These are phyloP conservation scores for Umbelopsis vinacea DNA, from an alignment of 192 early-diverging fungal genomes.

Conservation along the genomic window DNA sequence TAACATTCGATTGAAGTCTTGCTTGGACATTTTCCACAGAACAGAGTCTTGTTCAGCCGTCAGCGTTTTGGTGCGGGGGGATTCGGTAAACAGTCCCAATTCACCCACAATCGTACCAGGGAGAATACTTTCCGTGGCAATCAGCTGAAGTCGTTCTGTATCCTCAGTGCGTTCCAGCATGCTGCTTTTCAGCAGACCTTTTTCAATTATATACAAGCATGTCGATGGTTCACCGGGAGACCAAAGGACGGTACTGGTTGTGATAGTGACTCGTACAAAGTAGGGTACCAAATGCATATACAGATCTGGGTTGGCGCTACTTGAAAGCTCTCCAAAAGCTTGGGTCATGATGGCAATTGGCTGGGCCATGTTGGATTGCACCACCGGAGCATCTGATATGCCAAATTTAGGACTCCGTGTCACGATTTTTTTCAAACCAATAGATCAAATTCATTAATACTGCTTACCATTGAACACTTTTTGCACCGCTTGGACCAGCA, in stretches of 20 bases:
- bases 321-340: conserved; percentile 67
- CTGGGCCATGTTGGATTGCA: conserved; percentile 47
- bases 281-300: conserved; percentile 61
- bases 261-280: conserved; percentile 66
- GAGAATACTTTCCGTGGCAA: conserved; percentile 74
- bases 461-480: conserved; percentile 33
- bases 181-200: conserved; percentile 62
- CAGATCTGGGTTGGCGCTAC: conserved; percentile 50
- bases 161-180: conserved; percentile 17
- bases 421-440: conserved; percentile 14
- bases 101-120: conserved; percentile 94
- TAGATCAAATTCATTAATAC: conserved; percentile 1
- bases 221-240: conserved; percentile 57
- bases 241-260: conserved; percentile 69
- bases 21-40: conserved; percentile 76
- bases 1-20: conserved; percentile 68
- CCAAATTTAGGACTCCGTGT: conserved; percentile 10
- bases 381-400: conserved; percentile 12
- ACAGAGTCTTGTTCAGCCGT: conserved; percentile 66
- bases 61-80: conserved; percentile 51
- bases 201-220: conserved; percentile 78
- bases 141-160: conserved; percentile 42
- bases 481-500: conserved; percentile 35
- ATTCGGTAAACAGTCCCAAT: conserved; percentile 74
- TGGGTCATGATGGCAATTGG: conserved; percentile 62